Evolutionary conservation across 2,329 filamentous ascomycete genomes (phyloP).

Genomic region (Aspergillus chevalieri): DNA sequence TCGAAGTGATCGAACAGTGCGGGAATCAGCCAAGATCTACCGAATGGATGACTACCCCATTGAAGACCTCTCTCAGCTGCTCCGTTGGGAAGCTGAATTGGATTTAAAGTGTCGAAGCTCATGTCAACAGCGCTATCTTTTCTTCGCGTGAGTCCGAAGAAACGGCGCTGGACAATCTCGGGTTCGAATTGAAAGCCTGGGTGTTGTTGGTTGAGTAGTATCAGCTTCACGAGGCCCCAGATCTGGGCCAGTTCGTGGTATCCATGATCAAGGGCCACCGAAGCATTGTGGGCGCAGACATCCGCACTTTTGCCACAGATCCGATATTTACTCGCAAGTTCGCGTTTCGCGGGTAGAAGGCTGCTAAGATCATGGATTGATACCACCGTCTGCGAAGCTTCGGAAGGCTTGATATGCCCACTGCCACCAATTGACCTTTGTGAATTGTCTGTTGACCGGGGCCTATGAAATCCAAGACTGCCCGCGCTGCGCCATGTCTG

Average conservation of each 20-base stretch:
- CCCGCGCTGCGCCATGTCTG: constrained; percentile 46
- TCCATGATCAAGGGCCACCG: constrained; percentile 65
- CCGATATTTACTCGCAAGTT: constrained; percentile 71
- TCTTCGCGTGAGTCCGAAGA: constrained; percentile 42
- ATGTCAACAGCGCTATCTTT: constrained; percentile 30
- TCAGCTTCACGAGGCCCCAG: constrained; percentile 73
- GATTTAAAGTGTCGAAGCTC: constrained; percentile 25
- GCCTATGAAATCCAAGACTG: constrained; percentile 52
- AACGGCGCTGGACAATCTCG: constrained; percentile 62
- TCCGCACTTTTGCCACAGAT: constrained; percentile 78
- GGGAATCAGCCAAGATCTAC: constrained; percentile 50
- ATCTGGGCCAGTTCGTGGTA: constrained; percentile 68
- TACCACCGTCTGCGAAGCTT: constrained; percentile 60
- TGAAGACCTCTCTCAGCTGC: constrained; percentile 42
- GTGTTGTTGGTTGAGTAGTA: constrained; percentile 71
- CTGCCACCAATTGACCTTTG: constrained; percentile 51
- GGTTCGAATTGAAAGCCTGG: constrained; percentile 57
- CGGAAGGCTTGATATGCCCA: constrained; percentile 44
- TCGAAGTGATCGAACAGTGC: constrained; percentile 57
- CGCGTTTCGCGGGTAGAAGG: constrained; percentile 69
- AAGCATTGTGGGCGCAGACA: constrained; percentile 78
- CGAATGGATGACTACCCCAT: constrained; percentile 55
- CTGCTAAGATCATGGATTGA: constrained; percentile 65
- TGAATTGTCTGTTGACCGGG: constrained; percentile 42
- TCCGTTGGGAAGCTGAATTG: constrained; percentile 29